Evolutionary conservation across 495 filamentous ascomycete genomes (phyloP), one percentile per base, ranked within the genome.

Genomic region (Choiromyces venosus): DNA sequence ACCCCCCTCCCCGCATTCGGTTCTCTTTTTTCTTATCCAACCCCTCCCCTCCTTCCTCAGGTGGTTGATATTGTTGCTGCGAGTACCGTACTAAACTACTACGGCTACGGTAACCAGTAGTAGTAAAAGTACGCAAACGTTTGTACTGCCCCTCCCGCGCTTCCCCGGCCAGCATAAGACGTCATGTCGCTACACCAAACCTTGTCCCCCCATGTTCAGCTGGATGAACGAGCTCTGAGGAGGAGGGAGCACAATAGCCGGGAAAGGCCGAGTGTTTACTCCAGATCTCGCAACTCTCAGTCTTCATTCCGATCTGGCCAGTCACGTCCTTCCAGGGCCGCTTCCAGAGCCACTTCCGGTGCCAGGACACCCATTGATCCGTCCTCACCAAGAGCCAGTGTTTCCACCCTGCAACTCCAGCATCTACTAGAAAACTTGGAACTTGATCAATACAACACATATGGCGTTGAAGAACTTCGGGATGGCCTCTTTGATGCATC

Each of bases 401-500:
- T 81, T 42, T 81, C 79, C 35, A 74, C 79, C 61, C 73, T 81
- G 56, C 84, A 86, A 65, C 79, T 86, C 10, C 82, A 83, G 61
- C 82, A 83, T 67, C 77, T 86, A 9, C 73, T 85, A 0, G 81
- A 83, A 61, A 81, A 79, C 64, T 65, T 83, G 19, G 78, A 85
- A 68, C 74, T 82, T 67, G 83, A 85, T 52, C 80, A 86, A 39
- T 81, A 81, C 46, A 81, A 85, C 42, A 83, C 85, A 5, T 88
- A 88, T 76, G 87, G 86, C 1, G 81, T 88, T 16, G 82, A 84
- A 65, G 87, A 89, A 72, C 73, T 84, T 21, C 82, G 87, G 70
- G 87, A 88, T 80, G 87, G 87, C 40, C 88, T 89, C 78, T 89
- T 88, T 73, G 87, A 89, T 80, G 85, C 87, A 8, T 77, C 86